Evolutionary conservation across 176 grass and related monocot species (phyloP).

Genomic region (Avena sativa): DNA sequence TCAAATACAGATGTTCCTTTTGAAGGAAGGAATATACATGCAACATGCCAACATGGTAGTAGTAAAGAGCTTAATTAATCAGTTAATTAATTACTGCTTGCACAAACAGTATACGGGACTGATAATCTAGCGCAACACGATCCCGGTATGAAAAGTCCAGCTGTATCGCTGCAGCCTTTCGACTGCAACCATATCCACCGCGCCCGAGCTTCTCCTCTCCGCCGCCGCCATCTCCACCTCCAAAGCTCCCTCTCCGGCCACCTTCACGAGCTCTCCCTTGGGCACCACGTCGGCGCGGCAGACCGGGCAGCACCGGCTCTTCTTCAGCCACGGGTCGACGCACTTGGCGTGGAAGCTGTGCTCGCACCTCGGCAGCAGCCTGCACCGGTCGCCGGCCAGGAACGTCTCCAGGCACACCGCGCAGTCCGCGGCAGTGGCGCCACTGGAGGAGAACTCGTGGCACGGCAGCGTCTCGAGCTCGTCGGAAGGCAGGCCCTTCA

Average conservation of each 20-base stretch:
- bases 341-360: slow-evolving; percentile 76
- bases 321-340: slow-evolving; percentile 74
- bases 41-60: too few species aligned
- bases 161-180: slow-evolving; percentile 18
- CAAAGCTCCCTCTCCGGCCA: neutral
- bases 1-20: too few species aligned
- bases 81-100: neutral
- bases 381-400: slow-evolving; percentile 54
- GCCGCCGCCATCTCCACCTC: neutral
- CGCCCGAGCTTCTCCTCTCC: neutral
- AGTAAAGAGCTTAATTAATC: neutral
- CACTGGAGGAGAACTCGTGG: slow-evolving; percentile 37
- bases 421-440: slow-evolving; percentile 15
- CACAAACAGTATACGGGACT: neutral
- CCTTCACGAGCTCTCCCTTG: neutral
- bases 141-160: neutral
- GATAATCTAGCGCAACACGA: neutral
- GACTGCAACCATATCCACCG: neutral
- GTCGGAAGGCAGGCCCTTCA: slow-evolving; percentile 40
- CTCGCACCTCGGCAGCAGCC: slow-evolving; percentile 59
- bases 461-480: slow-evolving; percentile 58
- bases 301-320: slow-evolving; percentile 56
- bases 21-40: too few species aligned
- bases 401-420: slow-evolving; percentile 71
- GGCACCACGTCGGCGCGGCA: slow-evolving; percentile 52